Evolutionary conservation across 108 stramenopile species (phyloP).

Genomic region (Nitzschia sp.): DNA sequence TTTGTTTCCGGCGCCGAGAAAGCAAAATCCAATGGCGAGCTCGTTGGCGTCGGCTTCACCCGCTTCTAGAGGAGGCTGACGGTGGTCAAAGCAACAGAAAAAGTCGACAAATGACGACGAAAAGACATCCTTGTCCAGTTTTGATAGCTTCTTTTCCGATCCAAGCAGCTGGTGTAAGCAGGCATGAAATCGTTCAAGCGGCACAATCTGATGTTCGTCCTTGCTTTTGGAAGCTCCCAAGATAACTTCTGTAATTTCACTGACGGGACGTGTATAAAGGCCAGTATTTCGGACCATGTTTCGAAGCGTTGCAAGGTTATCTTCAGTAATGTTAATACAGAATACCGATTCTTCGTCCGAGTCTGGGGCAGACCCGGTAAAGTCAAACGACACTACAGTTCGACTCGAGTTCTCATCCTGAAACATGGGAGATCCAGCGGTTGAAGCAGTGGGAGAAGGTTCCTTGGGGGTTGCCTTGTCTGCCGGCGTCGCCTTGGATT

Average conservation of each 20-base stretch:
- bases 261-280: constrained; percentile 46
- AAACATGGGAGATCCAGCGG: constrained; percentile 36
- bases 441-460: not conserved
- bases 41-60: constrained; percentile 68
- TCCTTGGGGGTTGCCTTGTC: constrained; percentile 3
- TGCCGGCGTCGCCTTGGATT: constrained; percentile 20
- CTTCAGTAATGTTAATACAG: constrained; percentile 79
- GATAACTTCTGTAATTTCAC: constrained; percentile 63
- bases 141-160: constrained; percentile 20
- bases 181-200: constrained; percentile 33
- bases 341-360: constrained; percentile 44
- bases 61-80: constrained; percentile 23
- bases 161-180: constrained; percentile 37
- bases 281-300: constrained; percentile 70
- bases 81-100: constrained; percentile 68
- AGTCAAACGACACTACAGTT: constrained; percentile 80
- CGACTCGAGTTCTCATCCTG: constrained; percentile 46
- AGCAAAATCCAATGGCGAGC: constrained; percentile 80
- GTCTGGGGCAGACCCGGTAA: constrained; percentile 48
- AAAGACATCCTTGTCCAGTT: constrained; percentile 55
- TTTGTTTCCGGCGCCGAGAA: constrained; percentile 89
- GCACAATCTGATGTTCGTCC: constrained; percentile 15
- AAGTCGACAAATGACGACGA: constrained; percentile 71
- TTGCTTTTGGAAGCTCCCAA: constrained; percentile 34
- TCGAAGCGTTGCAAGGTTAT: constrained; percentile 68